Conservation (phyloP, 2,329 filamentous ascomycete genomes). For the Graphilbum sp. region DNA sequence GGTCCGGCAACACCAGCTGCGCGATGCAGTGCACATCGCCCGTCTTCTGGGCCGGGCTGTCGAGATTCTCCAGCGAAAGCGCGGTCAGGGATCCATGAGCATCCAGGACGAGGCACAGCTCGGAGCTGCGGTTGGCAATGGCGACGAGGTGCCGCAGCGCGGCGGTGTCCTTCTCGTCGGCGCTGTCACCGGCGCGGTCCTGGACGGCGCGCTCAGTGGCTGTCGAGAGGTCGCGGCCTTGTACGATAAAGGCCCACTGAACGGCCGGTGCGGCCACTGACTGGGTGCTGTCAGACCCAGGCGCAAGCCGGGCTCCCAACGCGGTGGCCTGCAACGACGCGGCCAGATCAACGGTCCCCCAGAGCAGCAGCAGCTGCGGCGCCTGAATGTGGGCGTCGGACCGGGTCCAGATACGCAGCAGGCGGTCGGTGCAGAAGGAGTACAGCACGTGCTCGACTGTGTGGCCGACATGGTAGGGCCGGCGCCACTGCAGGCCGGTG, state of each 20-base stretch:
- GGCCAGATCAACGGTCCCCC: constrained; percentile 63
- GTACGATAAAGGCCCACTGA: constrained; percentile 63
- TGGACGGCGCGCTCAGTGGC: constrained; percentile 66
- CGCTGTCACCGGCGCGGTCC: constrained; percentile 32
- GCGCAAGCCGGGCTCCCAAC: constrained; percentile 3
- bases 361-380: constrained; percentile 58
- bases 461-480: constrained; percentile 60
- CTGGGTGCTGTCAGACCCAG: too few species aligned
- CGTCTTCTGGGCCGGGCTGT: constrained; percentile 47
- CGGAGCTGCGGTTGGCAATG: constrained; percentile 68
- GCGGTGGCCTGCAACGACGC: constrained; percentile 43
- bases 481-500: constrained; percentile 75
- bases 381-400: constrained; percentile 46
- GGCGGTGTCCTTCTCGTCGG: constrained; percentile 43
- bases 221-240: constrained; percentile 61
- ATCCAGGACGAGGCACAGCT: constrained; percentile 77
- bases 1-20: constrained; percentile 46
- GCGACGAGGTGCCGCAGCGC: constrained; percentile 74
- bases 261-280: not conserved
- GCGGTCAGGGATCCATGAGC: constrained; percentile 75
- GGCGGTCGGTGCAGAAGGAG: constrained; percentile 68
- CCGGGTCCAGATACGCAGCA: constrained; percentile 69
- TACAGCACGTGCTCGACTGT: constrained; percentile 77
- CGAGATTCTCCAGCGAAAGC: constrained; percentile 81
- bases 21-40: constrained; percentile 73